Evolutionary conservation across 176 grass and related monocot genomes (phyloP), one percentile per base, ranked within the genome.

Genomic region (Bromus sterilis): DNA sequence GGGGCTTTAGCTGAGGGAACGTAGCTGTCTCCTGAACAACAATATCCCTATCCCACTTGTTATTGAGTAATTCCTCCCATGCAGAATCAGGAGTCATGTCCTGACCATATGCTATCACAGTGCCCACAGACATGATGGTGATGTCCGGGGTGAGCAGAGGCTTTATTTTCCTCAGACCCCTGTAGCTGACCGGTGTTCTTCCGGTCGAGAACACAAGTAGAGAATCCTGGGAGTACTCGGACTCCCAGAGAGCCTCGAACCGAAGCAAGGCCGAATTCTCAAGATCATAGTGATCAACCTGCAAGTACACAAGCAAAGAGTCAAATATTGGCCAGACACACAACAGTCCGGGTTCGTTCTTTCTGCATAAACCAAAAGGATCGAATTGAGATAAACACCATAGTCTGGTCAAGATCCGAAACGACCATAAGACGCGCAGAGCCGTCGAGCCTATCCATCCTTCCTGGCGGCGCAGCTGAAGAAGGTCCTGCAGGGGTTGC

Each of bases 51-150:
- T 95, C 92, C 95, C 95, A 98, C 13, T 91, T 93, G 3, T 88
- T 78, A 78, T 83, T 86, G 43, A 98, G 82, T 72, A 88, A 60
- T 61, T 91, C 43, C 2, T 87, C 92, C 95, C 95, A 93, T 3
- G 76, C 90, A 69, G 86, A 82, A 77, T 98, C 95, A 79, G 87
- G 84, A 58, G 93, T 87, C 95, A 98, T 98, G 7, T 89, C 76
- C 56, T 95, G 90, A 13, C 95, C 95, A 13, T 95, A 98, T 12
- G 92, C 77, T 72, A 98, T 95, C 84, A 95, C 92, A 23, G 92
- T 98, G 18, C 95, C 95, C 6, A 98, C 95, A 26, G 95, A 98
- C 90, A 93, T 95, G 67, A 98, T 93, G 21, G 92, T 95, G 72
- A 98, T 91, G 75, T 98, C 95, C 0, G 95, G 95, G 4, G 90